Evolutionary conservation across 768 basidiomycete species (phyloP).

Genomic region (Paxillus ammoniavirescens): DNA sequence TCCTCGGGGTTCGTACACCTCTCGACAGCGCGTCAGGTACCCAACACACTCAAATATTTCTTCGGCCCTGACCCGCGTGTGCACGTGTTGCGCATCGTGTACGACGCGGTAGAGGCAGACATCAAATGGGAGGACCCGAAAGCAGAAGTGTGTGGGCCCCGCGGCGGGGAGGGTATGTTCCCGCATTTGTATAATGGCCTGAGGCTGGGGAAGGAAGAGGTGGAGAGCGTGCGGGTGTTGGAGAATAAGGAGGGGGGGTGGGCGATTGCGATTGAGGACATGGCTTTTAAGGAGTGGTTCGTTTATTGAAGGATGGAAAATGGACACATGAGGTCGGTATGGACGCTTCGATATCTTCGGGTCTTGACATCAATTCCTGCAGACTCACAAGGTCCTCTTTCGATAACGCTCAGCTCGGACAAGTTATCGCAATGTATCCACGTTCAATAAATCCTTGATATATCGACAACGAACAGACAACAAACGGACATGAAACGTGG

Average conservation of each 20-base stretch:
- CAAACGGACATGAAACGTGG: too few relatives aligned
- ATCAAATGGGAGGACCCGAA: constrained; percentile 52
- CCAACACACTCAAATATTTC: constrained; percentile 45
- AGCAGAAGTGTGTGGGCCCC: constrained; percentile 37
- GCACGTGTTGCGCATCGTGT: constrained; percentile 44
- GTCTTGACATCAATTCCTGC: too few relatives aligned
- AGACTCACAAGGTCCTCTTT: too few relatives aligned
- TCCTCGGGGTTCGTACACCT: constrained; percentile 53
- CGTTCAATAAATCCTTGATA: too few relatives aligned
- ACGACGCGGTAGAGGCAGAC: constrained; percentile 36
- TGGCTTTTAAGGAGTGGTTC: constrained; percentile 29
- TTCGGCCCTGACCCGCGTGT: constrained; percentile 40
- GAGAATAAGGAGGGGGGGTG: constrained; percentile 30
- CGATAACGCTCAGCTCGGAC: too few relatives aligned
- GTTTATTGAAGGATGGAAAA: constrained; percentile 24
- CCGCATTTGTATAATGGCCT: constrained; percentile 53
- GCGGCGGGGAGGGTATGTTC: constrained; percentile 46
- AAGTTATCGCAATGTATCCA: too few relatives aligned
- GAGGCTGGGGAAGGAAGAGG: constrained; percentile 42
- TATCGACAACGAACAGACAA: too few relatives aligned
- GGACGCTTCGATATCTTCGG: too few relatives aligned
- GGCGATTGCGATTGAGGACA: constrained; percentile 27
- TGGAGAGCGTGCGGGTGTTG: constrained; percentile 39
- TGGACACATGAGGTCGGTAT: too few relatives aligned
- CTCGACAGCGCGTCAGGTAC: constrained; percentile 50